These are phyloP conservation scores for Didymella keratinophila DNA, from an alignment of 2,329 filamentous ascomycete genomes.

Conservation along the genomic window DNA sequence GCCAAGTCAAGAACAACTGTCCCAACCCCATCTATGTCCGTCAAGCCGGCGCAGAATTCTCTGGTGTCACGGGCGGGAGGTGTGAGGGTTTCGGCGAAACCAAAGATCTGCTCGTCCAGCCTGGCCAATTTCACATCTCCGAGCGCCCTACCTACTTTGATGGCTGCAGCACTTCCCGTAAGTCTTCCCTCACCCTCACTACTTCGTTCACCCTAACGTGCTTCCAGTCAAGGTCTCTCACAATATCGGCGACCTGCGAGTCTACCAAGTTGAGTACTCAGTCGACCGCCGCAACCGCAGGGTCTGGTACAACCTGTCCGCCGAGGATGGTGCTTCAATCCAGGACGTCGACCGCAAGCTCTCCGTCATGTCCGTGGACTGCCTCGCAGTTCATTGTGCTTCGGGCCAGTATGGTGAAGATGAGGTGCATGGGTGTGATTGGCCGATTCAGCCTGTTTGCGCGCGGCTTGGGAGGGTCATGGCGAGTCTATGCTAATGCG, in stretches of 20 bases:
- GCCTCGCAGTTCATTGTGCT: background rate
- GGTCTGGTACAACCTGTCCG: slow-evolving; percentile 14
- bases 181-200: background rate
- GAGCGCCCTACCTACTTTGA: background rate
- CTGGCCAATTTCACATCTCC: background rate
- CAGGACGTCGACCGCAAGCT: slow-evolving; percentile 6
- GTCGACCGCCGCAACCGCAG: slow-evolving; percentile 7
- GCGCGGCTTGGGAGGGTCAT: background rate
- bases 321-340: slow-evolving; percentile 9
- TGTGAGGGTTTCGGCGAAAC: slow-evolving; percentile 9
- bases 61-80: slow-evolving; percentile 2
- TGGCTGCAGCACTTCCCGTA: slow-evolving; percentile 4
- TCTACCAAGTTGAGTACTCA: slow-evolving; percentile 17
- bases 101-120: background rate
- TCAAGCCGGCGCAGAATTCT: slow-evolving; percentile 5
- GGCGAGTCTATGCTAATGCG: background rate
- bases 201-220: too few species aligned
- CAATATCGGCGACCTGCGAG: background rate
- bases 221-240: slow-evolving; percentile 10
- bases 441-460: slow-evolving; percentile 1
- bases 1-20: slow-evolving; percentile 7
- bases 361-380: background rate
- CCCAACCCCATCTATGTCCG: slow-evolving; percentile 8
- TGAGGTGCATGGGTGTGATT: slow-evolving; percentile 1
- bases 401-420: slow-evolving; percentile 4